Conservation (phyloP, 1,284 basidiomycete species). For the Cryptococcus hybrid region DNA sequence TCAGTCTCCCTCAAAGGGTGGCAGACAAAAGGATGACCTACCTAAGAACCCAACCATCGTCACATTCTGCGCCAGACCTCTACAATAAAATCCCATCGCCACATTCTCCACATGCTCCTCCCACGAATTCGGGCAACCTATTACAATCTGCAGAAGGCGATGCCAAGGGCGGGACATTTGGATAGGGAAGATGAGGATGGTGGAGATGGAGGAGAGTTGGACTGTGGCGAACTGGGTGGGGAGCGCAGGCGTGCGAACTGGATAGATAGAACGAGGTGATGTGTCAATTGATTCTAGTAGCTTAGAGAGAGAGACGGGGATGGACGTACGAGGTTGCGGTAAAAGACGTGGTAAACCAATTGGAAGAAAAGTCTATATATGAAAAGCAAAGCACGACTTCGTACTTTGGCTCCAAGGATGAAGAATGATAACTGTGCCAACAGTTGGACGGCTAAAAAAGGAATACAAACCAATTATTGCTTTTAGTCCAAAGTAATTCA, state of each 20-base stretch:
- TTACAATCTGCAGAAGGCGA: slow-evolving; percentile 49
- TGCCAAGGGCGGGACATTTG: slow-evolving; percentile 55
- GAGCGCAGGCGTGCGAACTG: slow-evolving; percentile 47
- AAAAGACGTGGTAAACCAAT: slow-evolving; percentile 52
- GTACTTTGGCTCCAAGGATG: slow-evolving; percentile 56
- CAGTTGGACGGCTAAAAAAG: slow-evolving; percentile 50
- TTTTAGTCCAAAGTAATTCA: slow-evolving; percentile 24
- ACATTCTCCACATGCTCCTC: slow-evolving; percentile 55
- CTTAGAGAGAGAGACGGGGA: no score
- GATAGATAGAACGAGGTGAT: no score
- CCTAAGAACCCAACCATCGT: slow-evolving; percentile 54
- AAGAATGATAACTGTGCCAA: slow-evolving; percentile 53
- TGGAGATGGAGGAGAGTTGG: slow-evolving; percentile 43
- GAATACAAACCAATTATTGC: not conserved
- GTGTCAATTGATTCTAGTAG: not conserved
- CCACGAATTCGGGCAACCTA: slow-evolving; percentile 53
- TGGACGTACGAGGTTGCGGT: slow-evolving; percentile 44
- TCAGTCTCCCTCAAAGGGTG: no score
- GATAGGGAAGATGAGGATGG: slow-evolving; percentile 57
- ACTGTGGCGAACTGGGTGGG: slow-evolving; percentile 54
- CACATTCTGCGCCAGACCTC: slow-evolving; percentile 59
- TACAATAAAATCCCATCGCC: slow-evolving; percentile 54
- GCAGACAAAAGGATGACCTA: slow-evolving; percentile 17
- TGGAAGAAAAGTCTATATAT: slow-evolving; percentile 54
- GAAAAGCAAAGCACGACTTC: slow-evolving; percentile 56